A percentile compares a stretch with the other conserved stretches of the same genome.
Evolutionary conservation across 441 rosid species (phyloP).

Genomic region (Manihot esculenta): DNA sequence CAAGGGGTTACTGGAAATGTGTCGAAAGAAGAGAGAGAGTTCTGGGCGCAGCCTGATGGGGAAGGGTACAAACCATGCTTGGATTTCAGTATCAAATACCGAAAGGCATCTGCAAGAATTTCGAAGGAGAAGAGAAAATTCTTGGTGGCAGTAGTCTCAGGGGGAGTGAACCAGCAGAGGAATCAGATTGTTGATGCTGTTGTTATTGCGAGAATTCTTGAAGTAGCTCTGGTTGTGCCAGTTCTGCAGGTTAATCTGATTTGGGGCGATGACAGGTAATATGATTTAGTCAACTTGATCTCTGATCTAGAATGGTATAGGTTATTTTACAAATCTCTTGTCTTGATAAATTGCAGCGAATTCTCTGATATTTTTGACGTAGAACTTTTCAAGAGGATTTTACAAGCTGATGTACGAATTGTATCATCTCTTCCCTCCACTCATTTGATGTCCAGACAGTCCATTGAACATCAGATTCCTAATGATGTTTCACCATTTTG

Average conservation of each 20-base stretch:
- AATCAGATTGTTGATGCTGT: conserved; percentile 82
- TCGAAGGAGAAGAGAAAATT: conserved; percentile 63
- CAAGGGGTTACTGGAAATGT: conserved; percentile 43
- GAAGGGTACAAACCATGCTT: conserved; percentile 71
- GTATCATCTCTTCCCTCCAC: conserved; percentile 74
- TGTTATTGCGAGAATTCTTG: conserved; percentile 75
- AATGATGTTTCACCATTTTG: conserved; percentile 63
- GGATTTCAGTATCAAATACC: conserved; percentile 52
- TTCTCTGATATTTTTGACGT: conserved; percentile 66
- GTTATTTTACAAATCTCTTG: too few relatives aligned
- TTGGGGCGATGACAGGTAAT: conserved; percentile 80
- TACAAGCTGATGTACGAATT: conserved; percentile 59
- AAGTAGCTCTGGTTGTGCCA: conserved; percentile 74
- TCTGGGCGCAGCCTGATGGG: conserved; percentile 69
- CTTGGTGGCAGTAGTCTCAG: conserved; percentile 67
- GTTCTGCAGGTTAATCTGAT: conserved; percentile 68
- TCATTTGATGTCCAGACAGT: conserved; percentile 61
- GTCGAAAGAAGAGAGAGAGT: conserved; percentile 57
- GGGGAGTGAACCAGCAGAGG: conserved; percentile 75
- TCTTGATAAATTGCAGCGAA: conserved; percentile 55
- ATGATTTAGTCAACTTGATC: background rate
- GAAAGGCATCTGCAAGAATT: conserved; percentile 47
- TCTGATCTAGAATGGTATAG: background rate
- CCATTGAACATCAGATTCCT: conserved; percentile 59
- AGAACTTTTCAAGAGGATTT: conserved; percentile 68